Evolutionary conservation across 2,329 filamentous ascomycete species (phyloP), one percentile per base, ranked within the genome.

Genomic region (Phialophora tarda): DNA sequence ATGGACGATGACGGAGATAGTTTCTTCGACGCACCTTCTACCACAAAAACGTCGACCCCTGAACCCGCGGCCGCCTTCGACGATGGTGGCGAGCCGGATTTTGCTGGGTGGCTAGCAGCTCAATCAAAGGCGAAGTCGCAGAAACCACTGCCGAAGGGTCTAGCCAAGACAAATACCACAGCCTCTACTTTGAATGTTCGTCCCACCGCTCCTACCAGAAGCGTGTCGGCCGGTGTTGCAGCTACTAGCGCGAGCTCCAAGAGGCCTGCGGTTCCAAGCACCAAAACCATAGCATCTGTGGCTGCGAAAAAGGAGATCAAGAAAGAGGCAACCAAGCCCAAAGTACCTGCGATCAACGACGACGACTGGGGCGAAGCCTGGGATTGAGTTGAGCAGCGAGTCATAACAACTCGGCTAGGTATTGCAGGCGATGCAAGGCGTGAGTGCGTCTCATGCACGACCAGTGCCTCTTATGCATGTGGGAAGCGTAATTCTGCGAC

Each of bases 61-160:
- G 66, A 72, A 8, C 67, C 73, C 11, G 73, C 82, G 32, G 72
- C 79, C 17, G 73, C 77, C 21, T 94, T 90, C 70, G 91, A 94
- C 66, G 93, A 97, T 72, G 88, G 91, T 28, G 89, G 89, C 2
- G 94, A 99, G 77, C 94, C 94, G 0, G 95, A 98, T 77, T 98
- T 99, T 78, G 94, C 93, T 4, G 93, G 93, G 4, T 98, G 95
- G 93, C 79, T 98, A 24, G 93, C 92, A 12, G 93, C 93, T 12
- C 92, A 97, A 76, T 88, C 90, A 5, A 85, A 89, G 69, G 86
- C 90, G 69, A 97, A 96, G 80, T 73, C 78, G 1, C 85, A 84
- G 72, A 95, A 91, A 71, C 81, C 89, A 2, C 76, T 98, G 62
- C 93, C 94, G 0, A 99, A 96, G 79, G 94, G 94, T 0, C 77